Evolutionary conservation across 2,329 filamentous ascomycete genomes (phyloP).

Genomic region (Ceratocystis eucalypticola): DNA sequence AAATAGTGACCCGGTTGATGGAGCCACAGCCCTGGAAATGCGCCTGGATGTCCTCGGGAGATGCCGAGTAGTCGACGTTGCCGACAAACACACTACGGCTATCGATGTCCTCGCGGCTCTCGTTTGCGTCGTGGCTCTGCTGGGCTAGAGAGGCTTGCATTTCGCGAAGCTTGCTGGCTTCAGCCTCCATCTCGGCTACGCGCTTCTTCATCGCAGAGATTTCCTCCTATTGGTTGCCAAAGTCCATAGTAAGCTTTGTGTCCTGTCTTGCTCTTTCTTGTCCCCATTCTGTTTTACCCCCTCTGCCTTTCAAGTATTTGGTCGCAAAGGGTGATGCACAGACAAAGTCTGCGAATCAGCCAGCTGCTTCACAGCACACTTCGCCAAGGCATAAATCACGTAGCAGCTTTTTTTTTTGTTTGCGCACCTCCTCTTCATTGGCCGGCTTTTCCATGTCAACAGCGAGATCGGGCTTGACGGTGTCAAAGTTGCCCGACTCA

Average conservation of each 20-base stretch:
- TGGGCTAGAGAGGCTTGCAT: conserved; percentile 80
- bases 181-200: conserved; percentile 82
- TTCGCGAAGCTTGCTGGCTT: conserved; percentile 72
- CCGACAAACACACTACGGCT: conserved; percentile 93
- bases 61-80: conserved; percentile 95
- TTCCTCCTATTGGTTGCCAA: conserved; percentile 44
- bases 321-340: neutral
- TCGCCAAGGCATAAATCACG: neutral
- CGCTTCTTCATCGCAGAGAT: conserved; percentile 77
- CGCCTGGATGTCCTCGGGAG: conserved; percentile 93
- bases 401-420: conserved; percentile 1
- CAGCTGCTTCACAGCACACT: neutral
- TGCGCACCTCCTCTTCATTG: conserved; percentile 17
- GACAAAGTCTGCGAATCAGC: neutral
- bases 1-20: conserved; percentile 95
- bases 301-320: neutral
- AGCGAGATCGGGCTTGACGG: conserved; percentile 1
- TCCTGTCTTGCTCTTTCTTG: conserved; percentile 1
- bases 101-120: conserved; percentile 93
- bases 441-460: neutral
- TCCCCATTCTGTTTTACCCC: neutral
- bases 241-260: conserved; percentile 11
- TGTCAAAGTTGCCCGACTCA: neutral
- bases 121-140: conserved; percentile 66
- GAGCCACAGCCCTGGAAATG: conserved; percentile 95